These are phyloP conservation scores for Myxozyma neglecta DNA, from an alignment of 805 yeast genomes.

Conservation along the genomic window DNA sequence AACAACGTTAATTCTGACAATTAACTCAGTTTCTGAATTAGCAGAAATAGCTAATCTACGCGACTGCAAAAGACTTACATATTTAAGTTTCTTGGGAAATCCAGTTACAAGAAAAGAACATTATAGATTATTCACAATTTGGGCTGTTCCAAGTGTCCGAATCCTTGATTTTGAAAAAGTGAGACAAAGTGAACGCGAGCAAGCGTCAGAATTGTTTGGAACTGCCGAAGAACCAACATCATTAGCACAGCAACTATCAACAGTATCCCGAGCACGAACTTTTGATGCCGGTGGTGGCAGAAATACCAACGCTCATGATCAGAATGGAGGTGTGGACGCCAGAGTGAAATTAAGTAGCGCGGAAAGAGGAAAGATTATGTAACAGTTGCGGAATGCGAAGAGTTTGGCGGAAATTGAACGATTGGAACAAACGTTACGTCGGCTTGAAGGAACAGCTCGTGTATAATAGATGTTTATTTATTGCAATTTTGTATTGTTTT, in stretches of 20 bases:
- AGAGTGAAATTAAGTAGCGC: slow-evolving; percentile 50
- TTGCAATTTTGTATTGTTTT: background rate
- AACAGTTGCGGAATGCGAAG: slow-evolving; percentile 60
- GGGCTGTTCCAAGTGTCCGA: slow-evolving; percentile 61
- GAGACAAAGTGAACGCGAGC: slow-evolving; percentile 52
- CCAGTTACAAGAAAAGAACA: slow-evolving; percentile 38
- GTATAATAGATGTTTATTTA: background rate
- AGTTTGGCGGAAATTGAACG: slow-evolving; percentile 72
- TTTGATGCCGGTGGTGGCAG: slow-evolving; percentile 39
- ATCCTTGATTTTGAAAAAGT: slow-evolving; percentile 70
- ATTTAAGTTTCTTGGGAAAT: slow-evolving; percentile 52
- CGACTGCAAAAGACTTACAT: slow-evolving; percentile 47
- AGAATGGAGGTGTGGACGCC: background rate
- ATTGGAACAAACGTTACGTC: slow-evolving; percentile 49
- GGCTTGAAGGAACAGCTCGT: background rate
- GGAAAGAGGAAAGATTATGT: slow-evolving; percentile 53
- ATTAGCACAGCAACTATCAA: slow-evolving; percentile 36
- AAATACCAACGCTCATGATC: background rate
- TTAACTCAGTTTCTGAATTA: slow-evolving; percentile 53
- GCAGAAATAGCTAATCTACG: slow-evolving; percentile 46
- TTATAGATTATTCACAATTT: slow-evolving; percentile 61
- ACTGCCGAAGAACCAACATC: slow-evolving; percentile 33
- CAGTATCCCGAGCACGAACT: slow-evolving; percentile 5
- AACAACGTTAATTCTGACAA: slow-evolving; percentile 51
- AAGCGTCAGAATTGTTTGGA: slow-evolving; percentile 50